A percentile compares a stretch with the other conserved stretches of the same genome.
Conservation (phyloP, 1,284 basidiomycete species). For the Microbotryum intermedium region DNA sequence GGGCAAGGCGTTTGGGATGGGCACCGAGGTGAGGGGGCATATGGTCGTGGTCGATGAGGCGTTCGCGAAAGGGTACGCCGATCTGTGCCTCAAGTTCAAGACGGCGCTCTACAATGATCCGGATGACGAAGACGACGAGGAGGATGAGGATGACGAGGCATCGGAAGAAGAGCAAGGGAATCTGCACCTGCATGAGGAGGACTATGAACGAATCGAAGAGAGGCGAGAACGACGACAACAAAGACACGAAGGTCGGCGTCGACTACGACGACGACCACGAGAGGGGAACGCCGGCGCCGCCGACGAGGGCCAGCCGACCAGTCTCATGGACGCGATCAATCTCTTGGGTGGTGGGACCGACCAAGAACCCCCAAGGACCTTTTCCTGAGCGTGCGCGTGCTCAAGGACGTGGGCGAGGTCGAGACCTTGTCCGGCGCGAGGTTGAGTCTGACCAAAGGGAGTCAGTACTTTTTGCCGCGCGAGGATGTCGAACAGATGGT, state of each 20-base stretch:
- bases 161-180: not conserved
- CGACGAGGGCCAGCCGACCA: not conserved
- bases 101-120: constrained; percentile 44
- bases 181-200: constrained; percentile 1
- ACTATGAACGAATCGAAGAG: not conserved
- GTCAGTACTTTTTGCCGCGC: constrained; percentile 73
- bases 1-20: constrained; percentile 60
- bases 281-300: not conserved
- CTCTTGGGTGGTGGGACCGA: constrained; percentile 62
- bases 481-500: constrained; percentile 85
- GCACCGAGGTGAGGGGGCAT: constrained; percentile 58
- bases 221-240: not conserved
- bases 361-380: constrained; percentile 66
- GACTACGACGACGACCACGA: constrained; percentile 29
- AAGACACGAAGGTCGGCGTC: constrained; percentile 58
- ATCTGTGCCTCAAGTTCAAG: constrained; percentile 72
- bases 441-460: constrained; percentile 79
- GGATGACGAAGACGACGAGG: no score
- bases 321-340: constrained; percentile 49
- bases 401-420: constrained; percentile 77
- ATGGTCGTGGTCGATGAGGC: constrained; percentile 85
- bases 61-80: constrained; percentile 74
- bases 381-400: constrained; percentile 65
- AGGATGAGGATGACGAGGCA: no score
- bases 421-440: constrained; percentile 72